Evolutionary conservation across 2,329 filamentous ascomycete genomes (phyloP), one percentile per base, ranked within the genome.

Genomic region (Bipolaris bicolor): DNA sequence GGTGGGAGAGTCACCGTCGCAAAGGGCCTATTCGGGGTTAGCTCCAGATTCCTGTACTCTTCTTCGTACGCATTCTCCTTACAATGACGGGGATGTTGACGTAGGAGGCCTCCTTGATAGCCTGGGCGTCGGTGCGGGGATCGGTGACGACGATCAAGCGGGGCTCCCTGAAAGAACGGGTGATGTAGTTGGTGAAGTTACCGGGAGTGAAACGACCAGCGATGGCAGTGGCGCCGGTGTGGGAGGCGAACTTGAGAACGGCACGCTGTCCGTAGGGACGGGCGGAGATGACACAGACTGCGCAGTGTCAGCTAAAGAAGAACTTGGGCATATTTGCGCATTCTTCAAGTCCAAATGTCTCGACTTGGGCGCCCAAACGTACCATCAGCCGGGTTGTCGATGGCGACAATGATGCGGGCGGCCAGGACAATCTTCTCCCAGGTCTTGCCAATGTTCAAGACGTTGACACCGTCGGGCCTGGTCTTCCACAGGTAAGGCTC

Each of bases 161-260:
- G 79, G 95, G 95, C 87, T 99, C 95, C 90, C 97, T 97, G 92
- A 99, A 99, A 69, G 95, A 98, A 79, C 95, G 94, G 83, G 96
- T 99, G 90, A 99, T 99, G 90, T 99, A 99, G 89, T 99, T 99
- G 88, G 95, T 99, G 90, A 99, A 99, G 83, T 94, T 97, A 91
- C 95, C 95, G 81, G 95, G 95, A 79, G 95, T 99, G 90, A 99
- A 99, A 81, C 95, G 95, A 85, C 95, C 95, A 77, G 95, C 96
- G 78, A 99, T 99, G 82, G 95, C 91, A 77, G 92, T 91, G 77
- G 96, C 93, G 80, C 95, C 95, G 71, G 95, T 99, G 90, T 99
- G 95, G 68, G 92, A 86, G 77, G 95, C 95, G 86, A 99, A 99
- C 90, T 99, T 99, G 81, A 99, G 91, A 79, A 99, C 96, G 76